Conservation (phyloP, 2,329 filamentous ascomycete species). For the Trichoderma oligosporum region DNA sequence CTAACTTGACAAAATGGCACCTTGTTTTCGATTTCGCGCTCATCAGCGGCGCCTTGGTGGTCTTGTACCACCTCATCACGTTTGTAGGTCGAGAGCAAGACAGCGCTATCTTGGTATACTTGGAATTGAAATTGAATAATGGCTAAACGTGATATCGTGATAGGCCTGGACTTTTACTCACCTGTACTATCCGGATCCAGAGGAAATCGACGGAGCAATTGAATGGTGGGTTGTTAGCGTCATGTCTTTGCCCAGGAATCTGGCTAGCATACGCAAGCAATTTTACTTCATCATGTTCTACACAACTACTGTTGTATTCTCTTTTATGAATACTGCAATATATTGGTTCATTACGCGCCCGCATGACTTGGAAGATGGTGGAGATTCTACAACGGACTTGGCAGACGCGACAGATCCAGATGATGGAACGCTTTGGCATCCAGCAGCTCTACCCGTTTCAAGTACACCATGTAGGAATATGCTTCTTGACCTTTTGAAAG, state of each 20-base stretch:
- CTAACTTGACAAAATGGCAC: slow-evolving; percentile 38
- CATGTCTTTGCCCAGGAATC: slow-evolving; percentile 46
- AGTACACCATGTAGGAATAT: slow-evolving; percentile 12
- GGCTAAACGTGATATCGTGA: neutral
- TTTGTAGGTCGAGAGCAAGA: slow-evolving; percentile 39
- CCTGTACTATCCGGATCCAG: slow-evolving; percentile 44
- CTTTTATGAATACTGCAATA: slow-evolving; percentile 48
- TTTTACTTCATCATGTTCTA: slow-evolving; percentile 52
- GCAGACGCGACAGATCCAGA: neutral
- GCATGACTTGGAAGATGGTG: slow-evolving; percentile 23
- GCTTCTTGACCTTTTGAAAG: neutral
- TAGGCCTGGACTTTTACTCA: slow-evolving; percentile 53
- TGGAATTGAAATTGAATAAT: neutral
- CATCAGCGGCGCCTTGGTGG: slow-evolving; percentile 41
- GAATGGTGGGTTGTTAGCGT: slow-evolving; percentile 37
- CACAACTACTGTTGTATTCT: slow-evolving; percentile 43
- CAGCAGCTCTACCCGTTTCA: neutral
- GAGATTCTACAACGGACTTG: too few species aligned
- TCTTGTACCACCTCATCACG: slow-evolving; percentile 44
- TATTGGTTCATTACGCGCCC: slow-evolving; percentile 46
- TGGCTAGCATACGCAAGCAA: slow-evolving; percentile 39
- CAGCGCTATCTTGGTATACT: too few species aligned
- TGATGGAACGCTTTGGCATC: neutral
- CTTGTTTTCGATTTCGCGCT: slow-evolving; percentile 50
- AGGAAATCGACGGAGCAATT: slow-evolving; percentile 35